Evolutionary conservation across 2,329 filamentous ascomycete genomes (phyloP).

Genomic region (Cyanodermella asteris): DNA sequence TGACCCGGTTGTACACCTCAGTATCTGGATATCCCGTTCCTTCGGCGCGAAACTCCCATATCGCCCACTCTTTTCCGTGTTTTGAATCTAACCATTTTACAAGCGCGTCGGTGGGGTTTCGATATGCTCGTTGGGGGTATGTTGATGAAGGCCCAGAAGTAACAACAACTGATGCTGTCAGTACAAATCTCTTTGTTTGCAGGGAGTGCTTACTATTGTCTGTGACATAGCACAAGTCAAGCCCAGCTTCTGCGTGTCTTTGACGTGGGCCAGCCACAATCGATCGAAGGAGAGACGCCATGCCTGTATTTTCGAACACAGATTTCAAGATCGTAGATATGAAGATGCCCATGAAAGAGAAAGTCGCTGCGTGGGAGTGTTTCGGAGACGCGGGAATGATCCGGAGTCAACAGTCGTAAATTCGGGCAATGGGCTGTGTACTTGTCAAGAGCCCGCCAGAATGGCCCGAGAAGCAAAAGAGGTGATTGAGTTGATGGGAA

Average conservation of each 20-base stretch:
- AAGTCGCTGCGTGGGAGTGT: too few relatives aligned
- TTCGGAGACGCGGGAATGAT: too few relatives aligned
- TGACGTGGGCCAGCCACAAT: slow-evolving; percentile 75
- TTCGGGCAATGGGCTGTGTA: too few relatives aligned
- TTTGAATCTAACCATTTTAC: slow-evolving; percentile 73
- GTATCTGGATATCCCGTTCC: slow-evolving; percentile 87
- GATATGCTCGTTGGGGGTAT: slow-evolving; percentile 79
- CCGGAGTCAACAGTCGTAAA: too few relatives aligned
- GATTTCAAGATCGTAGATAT: too few relatives aligned
- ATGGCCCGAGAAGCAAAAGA: too few relatives aligned
- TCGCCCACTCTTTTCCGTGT: slow-evolving; percentile 69
- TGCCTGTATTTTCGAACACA: not conserved
- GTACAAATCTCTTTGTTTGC: slow-evolving; percentile 17
- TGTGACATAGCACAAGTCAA: slow-evolving; percentile 92
- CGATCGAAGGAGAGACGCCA: slow-evolving; percentile 63
- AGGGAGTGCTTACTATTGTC: slow-evolving; percentile 33
- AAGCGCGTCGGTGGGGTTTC: slow-evolving; percentile 73
- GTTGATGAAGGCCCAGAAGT: slow-evolving; percentile 79
- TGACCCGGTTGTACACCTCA: slow-evolving; percentile 64
- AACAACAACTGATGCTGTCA: slow-evolving; percentile 25
- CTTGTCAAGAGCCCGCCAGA: too few relatives aligned
- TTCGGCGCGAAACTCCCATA: slow-evolving; percentile 96
- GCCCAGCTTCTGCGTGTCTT: slow-evolving; percentile 63
- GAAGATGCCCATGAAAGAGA: too few relatives aligned
- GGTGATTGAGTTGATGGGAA: too few relatives aligned